Evolutionary conservation across 164 flowering plant genomes (phyloP).

Genomic region (Aristolochia californica): DNA sequence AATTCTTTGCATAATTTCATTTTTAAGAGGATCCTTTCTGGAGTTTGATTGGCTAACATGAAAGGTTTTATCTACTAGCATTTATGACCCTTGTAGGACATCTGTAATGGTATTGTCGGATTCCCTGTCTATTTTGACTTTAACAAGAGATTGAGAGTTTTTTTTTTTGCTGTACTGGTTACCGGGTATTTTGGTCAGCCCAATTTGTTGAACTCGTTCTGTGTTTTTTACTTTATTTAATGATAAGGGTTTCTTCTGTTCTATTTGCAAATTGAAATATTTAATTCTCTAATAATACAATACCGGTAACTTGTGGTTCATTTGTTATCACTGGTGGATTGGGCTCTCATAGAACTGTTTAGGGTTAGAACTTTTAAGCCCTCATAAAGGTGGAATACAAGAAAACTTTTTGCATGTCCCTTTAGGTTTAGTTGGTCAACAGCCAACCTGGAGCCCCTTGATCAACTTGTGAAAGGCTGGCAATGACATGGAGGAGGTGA

Average conservation of each 20-base stretch:
- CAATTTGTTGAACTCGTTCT: too few species aligned
- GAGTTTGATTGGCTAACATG: slow-evolving; percentile 7
- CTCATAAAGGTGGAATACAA: too few species aligned
- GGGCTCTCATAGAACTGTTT: too few species aligned
- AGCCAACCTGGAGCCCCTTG: neutral
- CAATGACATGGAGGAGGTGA: neutral
- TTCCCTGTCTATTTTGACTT: slow-evolving; percentile 10
- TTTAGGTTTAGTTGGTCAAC: neutral
- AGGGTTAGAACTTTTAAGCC: too few species aligned
- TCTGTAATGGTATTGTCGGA: slow-evolving; percentile 15
- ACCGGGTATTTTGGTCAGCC: too few species aligned
- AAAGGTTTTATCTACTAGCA: slow-evolving; percentile 19
- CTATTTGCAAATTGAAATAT: too few species aligned
- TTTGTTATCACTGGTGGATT: too few species aligned
- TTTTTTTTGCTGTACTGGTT: too few species aligned
- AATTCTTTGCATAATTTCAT: slow-evolving; percentile 14
- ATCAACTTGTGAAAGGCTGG: neutral
- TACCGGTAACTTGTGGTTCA: too few species aligned
- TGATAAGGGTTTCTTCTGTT: too few species aligned
- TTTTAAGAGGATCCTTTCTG: slow-evolving; percentile 8
- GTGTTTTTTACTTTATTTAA: too few species aligned
- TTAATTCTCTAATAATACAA: too few species aligned
- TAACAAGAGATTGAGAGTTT: neutral
- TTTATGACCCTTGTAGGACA: slow-evolving; percentile 15
- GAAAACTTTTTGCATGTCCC: slow-evolving; percentile 15